phyloP scores from a whole-genome alignment of 176 grass and related monocot species.

The Otatea glauca region DNA sequence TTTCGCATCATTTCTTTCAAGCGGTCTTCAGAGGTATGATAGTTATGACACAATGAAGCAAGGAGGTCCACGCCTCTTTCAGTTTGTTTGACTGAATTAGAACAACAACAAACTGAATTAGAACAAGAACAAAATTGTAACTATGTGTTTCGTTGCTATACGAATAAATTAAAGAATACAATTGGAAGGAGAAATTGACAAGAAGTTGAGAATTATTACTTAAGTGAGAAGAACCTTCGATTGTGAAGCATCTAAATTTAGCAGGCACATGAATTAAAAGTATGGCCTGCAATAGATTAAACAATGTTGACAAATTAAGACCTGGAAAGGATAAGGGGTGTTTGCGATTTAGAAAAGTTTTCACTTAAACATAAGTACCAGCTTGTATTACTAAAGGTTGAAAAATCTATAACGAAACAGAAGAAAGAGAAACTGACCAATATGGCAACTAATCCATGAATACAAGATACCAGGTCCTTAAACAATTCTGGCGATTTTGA shows the following conservation, averaged over 20 bases:
- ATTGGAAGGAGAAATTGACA: slow-evolving; percentile 13
- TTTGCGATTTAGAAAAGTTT: background rate
- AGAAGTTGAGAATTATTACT: slow-evolving; percentile 60
- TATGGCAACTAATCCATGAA: slow-evolving; percentile 81
- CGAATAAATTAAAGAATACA: slow-evolving; percentile 26
- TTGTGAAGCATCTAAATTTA: slow-evolving; percentile 72
- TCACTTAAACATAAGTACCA: slow-evolving; percentile 25
- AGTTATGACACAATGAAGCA: slow-evolving; percentile 80
- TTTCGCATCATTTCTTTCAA: slow-evolving; percentile 77
- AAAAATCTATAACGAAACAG: slow-evolving; percentile 34
- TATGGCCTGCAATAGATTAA: slow-evolving; percentile 71
- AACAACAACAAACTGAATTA: slow-evolving; percentile 51
- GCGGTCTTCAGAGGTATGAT: slow-evolving; percentile 85
- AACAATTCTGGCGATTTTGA: slow-evolving; percentile 65
- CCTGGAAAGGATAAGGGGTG: background rate
- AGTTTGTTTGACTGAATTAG: slow-evolving; percentile 74
- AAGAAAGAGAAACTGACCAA: slow-evolving; percentile 66
- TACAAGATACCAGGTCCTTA: slow-evolving; percentile 86
- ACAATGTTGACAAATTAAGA: slow-evolving; percentile 24
- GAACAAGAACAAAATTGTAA: slow-evolving; percentile 40
- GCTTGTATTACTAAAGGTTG: slow-evolving; percentile 9
- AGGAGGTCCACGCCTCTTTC: slow-evolving; percentile 73
- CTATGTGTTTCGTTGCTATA: background rate
- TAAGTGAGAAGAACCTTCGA: slow-evolving; percentile 74
- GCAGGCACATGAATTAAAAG: slow-evolving; percentile 82